Base-by-base conservation (phyloP, 768 basidiomycete species). In the Suillus tomentosus region DNA sequence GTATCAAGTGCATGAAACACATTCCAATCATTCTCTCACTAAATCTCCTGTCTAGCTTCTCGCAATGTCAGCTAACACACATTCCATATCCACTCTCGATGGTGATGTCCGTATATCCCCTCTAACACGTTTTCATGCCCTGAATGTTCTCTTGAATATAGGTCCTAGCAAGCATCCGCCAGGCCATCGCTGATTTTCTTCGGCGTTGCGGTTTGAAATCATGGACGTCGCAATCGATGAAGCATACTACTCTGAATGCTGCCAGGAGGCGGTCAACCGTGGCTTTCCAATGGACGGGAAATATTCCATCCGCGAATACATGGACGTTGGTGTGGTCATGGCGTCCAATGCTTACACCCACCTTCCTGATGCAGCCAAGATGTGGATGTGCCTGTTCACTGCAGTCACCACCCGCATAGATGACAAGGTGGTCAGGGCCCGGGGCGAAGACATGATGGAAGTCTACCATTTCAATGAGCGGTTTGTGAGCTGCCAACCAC, bases 381-480 rank as follows among this genome's bases (percentile, higher is more conserved):
- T 51, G 50, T 51, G 50, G 50, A 51, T 51, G 5, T 24, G 13
- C 22, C 11, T 51, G 7, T 13, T 51, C 22, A 24, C 22, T 51
- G 22, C 14, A 0, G 3, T 51, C 27, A 6, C 6, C 7, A 24
- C 24, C 5, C 13, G 24, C 50, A 8, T 51, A 1, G 50, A 31
- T 6, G 27, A 51, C 7, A 1, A 6, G 11, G 5, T 27, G 6
- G 15, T 7, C 22, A 8, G 9, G n/a, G n/a, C n/a, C n/a, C n/a
- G n/a, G 6, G 71, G 74, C 50, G 51, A 66, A 39, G 70, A 68
- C 2, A 59, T 62, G 15, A 37, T 22, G 10, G 17, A 67, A 0
- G 61, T 79, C 13, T 66, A 70, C 2, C 62, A 68, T 37, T 80
- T 80, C 68, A 70, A 71, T 39, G 64, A 69, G 42, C 62, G 71